Conservation (phyloP, 306 rosid genomes). For the Lagenaria siceraria region DNA sequence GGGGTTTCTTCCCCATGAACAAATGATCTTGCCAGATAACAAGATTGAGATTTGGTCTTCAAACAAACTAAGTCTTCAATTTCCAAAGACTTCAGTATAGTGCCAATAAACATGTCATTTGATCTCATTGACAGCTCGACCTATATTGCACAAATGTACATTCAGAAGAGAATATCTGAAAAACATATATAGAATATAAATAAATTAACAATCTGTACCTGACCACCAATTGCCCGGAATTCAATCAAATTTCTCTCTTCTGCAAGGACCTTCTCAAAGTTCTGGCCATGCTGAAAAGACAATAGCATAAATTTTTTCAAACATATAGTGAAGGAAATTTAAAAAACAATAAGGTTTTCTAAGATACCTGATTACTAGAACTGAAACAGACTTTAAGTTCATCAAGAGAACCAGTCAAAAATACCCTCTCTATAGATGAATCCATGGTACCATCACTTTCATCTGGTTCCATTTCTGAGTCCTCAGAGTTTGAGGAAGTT, state of each 20-base stretch:
- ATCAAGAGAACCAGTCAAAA: conserved; percentile 87
- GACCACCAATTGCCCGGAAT: conserved; percentile 96
- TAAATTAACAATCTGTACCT: conserved; percentile 30
- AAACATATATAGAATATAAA: background rate
- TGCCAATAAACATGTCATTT: conserved; percentile 66
- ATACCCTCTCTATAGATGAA: conserved; percentile 43
- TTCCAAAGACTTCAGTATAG: conserved; percentile 89
- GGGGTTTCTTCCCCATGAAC: conserved; percentile 39
- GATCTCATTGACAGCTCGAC: conserved; percentile 77
- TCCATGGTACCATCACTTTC: conserved; percentile 21
- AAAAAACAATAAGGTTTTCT: background rate
- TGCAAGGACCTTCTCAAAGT: conserved; percentile 60
- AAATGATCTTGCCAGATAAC: conserved; percentile 85
- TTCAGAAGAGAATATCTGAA: conserved; percentile 15
- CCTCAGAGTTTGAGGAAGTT: conserved; percentile 71
- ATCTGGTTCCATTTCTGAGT: conserved; percentile 40
- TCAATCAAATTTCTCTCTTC: conserved; percentile 71
- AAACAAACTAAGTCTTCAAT: conserved; percentile 75
- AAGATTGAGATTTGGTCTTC: conserved; percentile 32
- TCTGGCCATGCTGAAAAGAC: conserved; percentile 47
- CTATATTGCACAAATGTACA: conserved; percentile 28
- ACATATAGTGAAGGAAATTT: background rate
- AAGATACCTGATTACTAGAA: conserved; percentile 59
- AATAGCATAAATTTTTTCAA: background rate
- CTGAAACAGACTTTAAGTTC: conserved; percentile 82